Conservation (phyloP, 768 basidiomycete species). For the Leccinum longicurvipes region DNA sequence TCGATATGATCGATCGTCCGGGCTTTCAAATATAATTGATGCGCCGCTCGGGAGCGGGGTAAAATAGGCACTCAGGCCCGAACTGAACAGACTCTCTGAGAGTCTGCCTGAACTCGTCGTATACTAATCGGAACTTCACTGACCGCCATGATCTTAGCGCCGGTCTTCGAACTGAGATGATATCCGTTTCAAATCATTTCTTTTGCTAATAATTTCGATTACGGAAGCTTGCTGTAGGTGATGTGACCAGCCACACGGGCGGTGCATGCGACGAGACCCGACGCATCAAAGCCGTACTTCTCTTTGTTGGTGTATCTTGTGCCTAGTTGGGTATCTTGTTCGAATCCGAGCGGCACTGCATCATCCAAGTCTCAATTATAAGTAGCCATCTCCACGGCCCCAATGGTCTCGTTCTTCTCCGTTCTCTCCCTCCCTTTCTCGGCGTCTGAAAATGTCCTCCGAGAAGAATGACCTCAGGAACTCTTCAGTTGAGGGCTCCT, state of each 20-base stretch:
- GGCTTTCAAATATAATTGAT: background rate
- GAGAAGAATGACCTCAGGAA: slow-evolving; percentile 22
- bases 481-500: slow-evolving; percentile 16
- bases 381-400: background rate
- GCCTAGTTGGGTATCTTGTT: background rate
- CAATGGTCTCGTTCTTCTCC: background rate
- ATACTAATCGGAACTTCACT: no score
- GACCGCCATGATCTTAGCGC: background rate
- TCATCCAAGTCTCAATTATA: background rate
- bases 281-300: background rate
- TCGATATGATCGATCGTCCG: background rate
- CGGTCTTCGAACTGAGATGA: background rate
- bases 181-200: background rate
- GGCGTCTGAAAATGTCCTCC: slow-evolving; percentile 5
- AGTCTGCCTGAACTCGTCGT: no score
- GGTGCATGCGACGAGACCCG: background rate
- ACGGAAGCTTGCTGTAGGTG: no score
- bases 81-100: no score
- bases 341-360: background rate
- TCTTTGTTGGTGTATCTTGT: background rate
- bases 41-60: background rate
- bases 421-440: background rate
- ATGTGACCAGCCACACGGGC: no score
- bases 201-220: background rate
- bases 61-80: no score